Conservation (phyloP, 2,329 filamentous ascomycete genomes). For the Venturia carpophila region DNA sequence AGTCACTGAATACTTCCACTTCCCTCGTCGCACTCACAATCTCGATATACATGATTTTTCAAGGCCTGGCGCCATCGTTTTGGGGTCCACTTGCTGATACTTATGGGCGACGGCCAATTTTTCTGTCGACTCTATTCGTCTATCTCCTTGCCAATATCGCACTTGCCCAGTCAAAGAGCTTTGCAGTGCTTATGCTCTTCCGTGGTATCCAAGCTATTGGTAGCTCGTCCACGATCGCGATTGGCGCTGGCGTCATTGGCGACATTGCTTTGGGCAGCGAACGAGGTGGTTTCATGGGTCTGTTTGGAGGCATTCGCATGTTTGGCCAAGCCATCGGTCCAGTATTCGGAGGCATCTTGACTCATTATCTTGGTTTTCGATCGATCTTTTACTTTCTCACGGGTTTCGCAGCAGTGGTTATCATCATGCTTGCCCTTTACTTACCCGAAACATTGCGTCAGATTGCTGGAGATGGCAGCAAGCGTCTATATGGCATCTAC, state of each 20-base stretch:
- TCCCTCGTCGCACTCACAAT: conserved; percentile 28
- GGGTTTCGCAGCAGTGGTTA: conserved; percentile 29
- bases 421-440: conserved; percentile 30
- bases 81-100: conserved; percentile 21
- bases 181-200: conserved; percentile 20
- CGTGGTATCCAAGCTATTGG: conserved; percentile 26
- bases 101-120: conserved; percentile 21
- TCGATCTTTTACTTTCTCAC: conserved; percentile 39
- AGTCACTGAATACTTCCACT: conserved; percentile 3
- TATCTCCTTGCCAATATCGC: conserved; percentile 21
- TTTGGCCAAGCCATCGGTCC: conserved; percentile 23
- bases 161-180: conserved; percentile 20
- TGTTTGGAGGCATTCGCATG: conserved; percentile 25
- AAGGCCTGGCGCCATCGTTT: conserved; percentile 22
- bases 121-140: conserved; percentile 21
- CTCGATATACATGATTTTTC: conserved; percentile 37
- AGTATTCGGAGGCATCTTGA: conserved; percentile 31
- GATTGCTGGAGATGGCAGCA: conserved; percentile 35
- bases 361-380: conserved; percentile 32
- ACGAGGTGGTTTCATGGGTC: conserved; percentile 30
- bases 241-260: conserved; percentile 25
- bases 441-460: conserved; percentile 36
- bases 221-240: conserved; percentile 28
- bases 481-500: conserved; percentile 34
- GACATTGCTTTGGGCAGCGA: conserved; percentile 30